Evolutionary conservation across 2,329 filamentous ascomycete species (phyloP), one percentile per base, ranked within the genome.

Genomic region (Chrysosporium keratinophilum): DNA sequence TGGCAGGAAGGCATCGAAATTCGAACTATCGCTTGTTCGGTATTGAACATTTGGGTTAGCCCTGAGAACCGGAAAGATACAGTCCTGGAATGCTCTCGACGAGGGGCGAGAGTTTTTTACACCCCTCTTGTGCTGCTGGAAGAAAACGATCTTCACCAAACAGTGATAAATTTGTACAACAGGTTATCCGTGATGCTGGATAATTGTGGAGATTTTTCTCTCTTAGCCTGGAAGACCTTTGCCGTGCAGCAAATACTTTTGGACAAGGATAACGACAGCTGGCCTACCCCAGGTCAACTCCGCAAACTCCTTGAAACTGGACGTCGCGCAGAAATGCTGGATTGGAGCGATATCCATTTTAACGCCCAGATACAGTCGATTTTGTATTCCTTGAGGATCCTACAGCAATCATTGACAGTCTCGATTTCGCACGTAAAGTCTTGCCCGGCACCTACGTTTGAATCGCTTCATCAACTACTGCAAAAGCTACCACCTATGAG

Each of bases 331-430:
- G 64, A 70, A n/a, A 60, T 61, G 1, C 52, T 71, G 10, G 68
- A 72, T 1, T 87, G 83, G 84, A 71, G 76, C 9, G 69, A 77
- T 15, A 67, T 85, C 42, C 84, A 88, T 60, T 72, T 84, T 46
- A 65, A 75, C 7, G 81, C 82, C 0, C 79, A 84, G 58, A 65
- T 81, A 0, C 79, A 84, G 52, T 79, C 78, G 3, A 72, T 76
- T 0, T 66, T 80, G 5, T 86, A 85, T 62, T 85, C 82, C 0
- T 62, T 85, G 1, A 74, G 81, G 42, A 78, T 85, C 71, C 58
- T 80, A 64, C 58, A 81, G 60, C 64, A 87, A 62, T 51, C 81
- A 3, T 57, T 77, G 45, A 56, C 55, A 4, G 51, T 63, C 31
- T 19, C 74, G 66, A 55, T 73, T 64, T 20, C 50, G 15, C 37